phyloP scores from a whole-genome alignment of 2,329 filamentous ascomycete genomes.

The Scedosporium minutisporum region DNA sequence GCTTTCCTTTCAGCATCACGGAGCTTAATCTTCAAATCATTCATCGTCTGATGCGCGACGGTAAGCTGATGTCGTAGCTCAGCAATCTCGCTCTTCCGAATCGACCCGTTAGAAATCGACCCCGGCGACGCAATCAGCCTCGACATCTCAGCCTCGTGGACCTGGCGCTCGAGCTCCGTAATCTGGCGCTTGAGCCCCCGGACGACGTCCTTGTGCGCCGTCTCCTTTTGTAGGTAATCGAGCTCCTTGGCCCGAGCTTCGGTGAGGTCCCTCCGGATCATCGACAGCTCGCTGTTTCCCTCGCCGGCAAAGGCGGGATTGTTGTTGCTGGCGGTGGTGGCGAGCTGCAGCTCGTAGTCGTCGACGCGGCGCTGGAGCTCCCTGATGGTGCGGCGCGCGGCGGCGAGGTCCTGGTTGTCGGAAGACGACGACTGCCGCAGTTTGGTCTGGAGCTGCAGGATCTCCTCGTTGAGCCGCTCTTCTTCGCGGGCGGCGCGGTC shows the following conservation, averaged over 20 bases:
- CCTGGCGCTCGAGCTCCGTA: conserved; percentile 55
- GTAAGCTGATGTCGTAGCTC: conserved; percentile 52
- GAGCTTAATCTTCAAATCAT: conserved; percentile 40
- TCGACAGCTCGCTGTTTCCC: conserved; percentile 44
- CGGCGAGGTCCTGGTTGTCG: conserved; percentile 44
- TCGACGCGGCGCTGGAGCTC: conserved; percentile 55
- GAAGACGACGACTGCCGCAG: conserved; percentile 33
- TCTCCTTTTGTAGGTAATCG: conserved; percentile 55
- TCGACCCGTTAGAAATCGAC: conserved; percentile 36
- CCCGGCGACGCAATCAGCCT: conserved; percentile 34
- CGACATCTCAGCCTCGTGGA: conserved; percentile 54
- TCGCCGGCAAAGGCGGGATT: conserved; percentile 25
- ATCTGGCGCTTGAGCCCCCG: conserved; percentile 57
- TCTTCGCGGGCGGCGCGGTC: conserved; percentile 59
- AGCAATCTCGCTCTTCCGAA: conserved; percentile 45
- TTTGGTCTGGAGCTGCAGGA: conserved; percentile 40
- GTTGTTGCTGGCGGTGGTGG: conserved; percentile 12
- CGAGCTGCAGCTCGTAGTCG: conserved; percentile 38
- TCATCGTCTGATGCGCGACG: conserved; percentile 47
- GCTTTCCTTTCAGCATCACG: conserved; percentile 41
- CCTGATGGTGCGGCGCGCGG: conserved; percentile 52
- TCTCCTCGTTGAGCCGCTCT: conserved; percentile 46
- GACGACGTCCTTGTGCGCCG: conserved; percentile 50
- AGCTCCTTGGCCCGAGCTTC: conserved; percentile 57
- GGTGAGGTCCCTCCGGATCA: conserved; percentile 53